These are phyloP conservation scores for Picochlorum sp. DNA, from an alignment of 139 green algal species.

Conservation along the genomic window DNA sequence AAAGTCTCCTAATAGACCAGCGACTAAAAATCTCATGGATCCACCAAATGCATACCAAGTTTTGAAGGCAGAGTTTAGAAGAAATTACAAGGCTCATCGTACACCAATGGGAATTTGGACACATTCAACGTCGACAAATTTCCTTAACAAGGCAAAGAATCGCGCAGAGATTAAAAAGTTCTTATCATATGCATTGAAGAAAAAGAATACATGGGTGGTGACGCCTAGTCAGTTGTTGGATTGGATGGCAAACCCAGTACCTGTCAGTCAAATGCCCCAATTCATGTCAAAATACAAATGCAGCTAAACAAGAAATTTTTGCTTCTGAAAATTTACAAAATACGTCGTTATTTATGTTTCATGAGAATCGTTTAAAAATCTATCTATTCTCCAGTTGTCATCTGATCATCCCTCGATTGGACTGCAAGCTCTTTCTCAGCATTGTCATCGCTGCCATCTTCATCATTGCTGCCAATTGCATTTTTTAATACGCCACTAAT, in stretches of 20 bases:
- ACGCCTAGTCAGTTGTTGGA: constrained; percentile 11
- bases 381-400: neutral
- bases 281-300: constrained; percentile 12
- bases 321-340: no score
- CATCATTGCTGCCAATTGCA: constrained; percentile 8
- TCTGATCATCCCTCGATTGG: neutral
- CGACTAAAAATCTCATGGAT: constrained; percentile 12
- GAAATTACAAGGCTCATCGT: constrained; percentile 8
- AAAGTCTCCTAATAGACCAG: neutral
- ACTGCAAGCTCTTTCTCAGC: neutral
- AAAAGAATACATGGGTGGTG: constrained; percentile 13
- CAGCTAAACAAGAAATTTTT: neutral
- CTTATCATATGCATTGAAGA: constrained; percentile 13
- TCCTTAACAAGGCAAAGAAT: constrained; percentile 6
- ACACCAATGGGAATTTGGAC: constrained; percentile 16
- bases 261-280: neutral
- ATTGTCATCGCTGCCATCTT: neutral
- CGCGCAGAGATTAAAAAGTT: constrained; percentile 6
- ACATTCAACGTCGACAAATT: constrained; percentile 12
- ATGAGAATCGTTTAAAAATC: no score
- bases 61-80: constrained; percentile 14
- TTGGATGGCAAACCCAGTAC: constrained; percentile 13
- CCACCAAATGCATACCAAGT: constrained; percentile 7
- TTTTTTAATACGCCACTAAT: constrained; percentile 3
- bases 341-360: no score